Conservation (phyloP, 2,329 filamentous ascomycete species). For the Ophiostoma triangulosporum region DNA sequence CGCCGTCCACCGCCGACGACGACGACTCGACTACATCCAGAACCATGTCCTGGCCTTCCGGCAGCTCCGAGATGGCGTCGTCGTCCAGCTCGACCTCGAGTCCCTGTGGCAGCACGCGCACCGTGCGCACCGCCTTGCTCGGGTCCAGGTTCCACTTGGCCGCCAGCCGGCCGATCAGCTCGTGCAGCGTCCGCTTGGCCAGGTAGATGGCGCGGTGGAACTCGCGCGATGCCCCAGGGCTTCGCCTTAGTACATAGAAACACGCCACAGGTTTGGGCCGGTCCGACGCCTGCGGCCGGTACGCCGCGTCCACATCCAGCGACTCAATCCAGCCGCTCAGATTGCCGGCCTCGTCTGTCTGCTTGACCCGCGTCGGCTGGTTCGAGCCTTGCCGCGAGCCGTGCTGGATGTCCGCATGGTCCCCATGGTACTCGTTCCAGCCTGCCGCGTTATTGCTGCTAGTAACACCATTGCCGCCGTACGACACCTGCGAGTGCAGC, state of each 20-base stretch:
- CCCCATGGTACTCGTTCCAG: constrained; percentile 11
- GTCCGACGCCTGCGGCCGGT: constrained; percentile 60
- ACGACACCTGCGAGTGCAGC: constrained; percentile 41
- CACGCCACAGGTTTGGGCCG: constrained; percentile 67
- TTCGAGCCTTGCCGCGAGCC: constrained; percentile 32
- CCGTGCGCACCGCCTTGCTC: constrained; percentile 52
- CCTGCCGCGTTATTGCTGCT: neutral
- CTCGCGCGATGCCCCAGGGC: constrained; percentile 23
- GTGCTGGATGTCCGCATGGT: constrained; percentile 23
- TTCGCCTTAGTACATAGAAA: constrained; percentile 54
- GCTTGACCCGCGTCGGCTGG: constrained; percentile 38
- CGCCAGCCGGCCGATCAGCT: constrained; percentile 60
- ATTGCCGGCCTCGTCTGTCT: constrained; percentile 47
- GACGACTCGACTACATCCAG: constrained; percentile 47
- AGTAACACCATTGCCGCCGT: constrained; percentile 25
- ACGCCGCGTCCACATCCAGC: constrained; percentile 74
- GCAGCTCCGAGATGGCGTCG: constrained; percentile 69
- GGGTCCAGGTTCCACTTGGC: constrained; percentile 71
- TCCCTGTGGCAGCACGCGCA: constrained; percentile 61
- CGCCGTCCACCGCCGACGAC: constrained; percentile 18
- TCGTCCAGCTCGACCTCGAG: constrained; percentile 82
- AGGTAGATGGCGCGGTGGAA: constrained; percentile 82
- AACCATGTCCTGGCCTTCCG: constrained; percentile 86
- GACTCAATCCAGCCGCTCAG: constrained; percentile 81
- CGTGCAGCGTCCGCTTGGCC: constrained; percentile 57